These are phyloP conservation scores for sorghum (Sorghum bicolor) DNA, from an alignment of 176 grass and related monocot genomes.

Conservation along the genomic window DNA sequence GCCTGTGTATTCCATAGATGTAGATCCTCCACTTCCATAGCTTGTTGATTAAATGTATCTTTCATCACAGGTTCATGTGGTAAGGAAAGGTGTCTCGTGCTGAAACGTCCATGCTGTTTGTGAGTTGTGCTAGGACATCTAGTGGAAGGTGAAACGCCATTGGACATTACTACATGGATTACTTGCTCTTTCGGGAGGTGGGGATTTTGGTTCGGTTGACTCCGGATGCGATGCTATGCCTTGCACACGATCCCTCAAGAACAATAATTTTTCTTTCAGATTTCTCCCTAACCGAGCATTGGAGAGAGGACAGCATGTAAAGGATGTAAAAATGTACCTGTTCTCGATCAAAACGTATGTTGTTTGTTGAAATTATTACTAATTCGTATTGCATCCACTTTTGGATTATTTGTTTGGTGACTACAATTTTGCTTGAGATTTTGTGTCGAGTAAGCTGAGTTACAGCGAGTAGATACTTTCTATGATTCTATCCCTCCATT, in stretches of 20 bases:
- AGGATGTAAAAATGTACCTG: slow-evolving; percentile 53
- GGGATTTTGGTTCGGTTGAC: not conserved
- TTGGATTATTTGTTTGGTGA: not conserved
- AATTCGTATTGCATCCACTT: not conserved
- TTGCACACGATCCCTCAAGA: slow-evolving; percentile 4
- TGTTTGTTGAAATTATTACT: slow-evolving; percentile 41
- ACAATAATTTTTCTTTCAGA: slow-evolving; percentile 30
- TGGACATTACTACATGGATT: slow-evolving; percentile 30
- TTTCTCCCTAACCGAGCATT: slow-evolving; percentile 33
- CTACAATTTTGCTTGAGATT: not conserved
- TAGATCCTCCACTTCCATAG: not conserved
- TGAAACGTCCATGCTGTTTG: slow-evolving; percentile 37
- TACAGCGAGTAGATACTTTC: not conserved
- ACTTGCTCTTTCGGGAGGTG: slow-evolving; percentile 27
- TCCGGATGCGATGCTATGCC: not conserved
- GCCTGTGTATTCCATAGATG: not conserved
- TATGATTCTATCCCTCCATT: too few relatives aligned
- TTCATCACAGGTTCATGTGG: slow-evolving; percentile 29
- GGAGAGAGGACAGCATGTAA: slow-evolving; percentile 44
- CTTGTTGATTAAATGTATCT: not conserved
- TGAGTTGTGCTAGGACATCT: slow-evolving; percentile 31
- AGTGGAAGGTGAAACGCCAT: slow-evolving; percentile 17
- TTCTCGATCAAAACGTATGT: slow-evolving; percentile 14
- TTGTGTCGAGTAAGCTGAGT: not conserved
- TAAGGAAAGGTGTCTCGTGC: slow-evolving; percentile 28